Base-by-base conservation (phyloP, 495 filamentous ascomycete genomes). In the Schizothecium vesticola region DNA sequence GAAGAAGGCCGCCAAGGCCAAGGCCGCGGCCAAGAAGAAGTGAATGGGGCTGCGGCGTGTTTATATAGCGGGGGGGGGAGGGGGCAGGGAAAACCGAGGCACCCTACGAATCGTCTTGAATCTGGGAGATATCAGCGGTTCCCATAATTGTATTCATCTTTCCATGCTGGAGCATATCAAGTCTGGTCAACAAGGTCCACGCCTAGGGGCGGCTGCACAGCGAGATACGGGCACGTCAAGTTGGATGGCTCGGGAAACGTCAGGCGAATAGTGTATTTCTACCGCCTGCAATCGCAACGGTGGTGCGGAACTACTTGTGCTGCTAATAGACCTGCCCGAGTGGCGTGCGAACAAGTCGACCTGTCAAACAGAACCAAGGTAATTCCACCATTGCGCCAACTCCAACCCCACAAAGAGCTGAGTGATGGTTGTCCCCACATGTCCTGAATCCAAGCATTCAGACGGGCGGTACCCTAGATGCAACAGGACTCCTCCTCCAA, bases 1-100 rank as follows among this genome's bases (percentile, higher is more conserved):
- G 78, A 97, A 97, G 88, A 96, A 96, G 86, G 92, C 93, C 2
- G 90, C 92, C 64, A 97, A 97, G 86, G 92, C 92, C 63, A 91
- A 91, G 81, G 88, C 88, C 55, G 85, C 66, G 23, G 70, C 72
- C 25, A 75, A 74, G 68, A 84, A 86, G 60, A 92, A 92, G 86
- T 91, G 85, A 81, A 82, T 81, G 56, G 84, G 73, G 70, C 57
- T 19, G 23, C 24, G 19, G 12, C 11, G 22, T 59, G 23, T 13
- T 26, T 59, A 16, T 59, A 24, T 5, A 65, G n/a, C n/a, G n/a
- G n/a, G n/a, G n/a, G 24, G 13, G 56, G 64, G 25, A 36, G 51
- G 26, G 61, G 23, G n/a, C 59, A 28, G 23, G 25, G 26, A 3
- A 23, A 6, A 10, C 24, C 13, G 13, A 65, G 59, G 24, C 43